Percentiles rank a stretch among this genome's conserved stretches.
Evolutionary conservation across 371 early-diverging fungal species (phyloP).

Genomic region (Mucor saturninus): DNA sequence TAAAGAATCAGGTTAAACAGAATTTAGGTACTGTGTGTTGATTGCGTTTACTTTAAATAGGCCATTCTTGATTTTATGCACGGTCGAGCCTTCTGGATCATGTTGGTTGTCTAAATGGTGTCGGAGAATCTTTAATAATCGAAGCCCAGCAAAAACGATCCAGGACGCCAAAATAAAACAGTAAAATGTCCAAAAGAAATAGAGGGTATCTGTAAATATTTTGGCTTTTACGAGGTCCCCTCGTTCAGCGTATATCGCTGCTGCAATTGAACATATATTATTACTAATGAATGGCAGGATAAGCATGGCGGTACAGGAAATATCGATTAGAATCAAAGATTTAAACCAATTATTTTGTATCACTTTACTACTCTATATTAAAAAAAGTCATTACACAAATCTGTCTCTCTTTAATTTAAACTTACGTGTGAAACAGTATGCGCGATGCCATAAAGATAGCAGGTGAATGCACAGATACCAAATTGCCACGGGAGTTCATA

Average conservation of each 20-base stretch:
- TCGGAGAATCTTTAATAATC: slow-evolving; percentile 16
- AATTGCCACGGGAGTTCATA: slow-evolving; percentile 51
- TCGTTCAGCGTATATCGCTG: slow-evolving; percentile 36
- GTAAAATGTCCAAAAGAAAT: slow-evolving; percentile 39
- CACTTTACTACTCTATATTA: slow-evolving; percentile 33
- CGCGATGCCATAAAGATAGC: slow-evolving; percentile 50
- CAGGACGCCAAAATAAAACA: slow-evolving; percentile 15
- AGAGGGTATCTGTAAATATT: slow-evolving; percentile 32
- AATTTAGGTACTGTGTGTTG: background rate
- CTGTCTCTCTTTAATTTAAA: background rate
- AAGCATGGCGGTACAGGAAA: slow-evolving; percentile 27
- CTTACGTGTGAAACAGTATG: slow-evolving; percentile 44
- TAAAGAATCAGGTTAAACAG: background rate
- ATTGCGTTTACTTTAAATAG: slow-evolving; percentile 14
- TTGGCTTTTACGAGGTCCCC: slow-evolving; percentile 27
- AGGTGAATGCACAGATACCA: slow-evolving; percentile 37
- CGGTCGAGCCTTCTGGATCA: background rate
- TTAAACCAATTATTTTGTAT: slow-evolving; percentile 31
- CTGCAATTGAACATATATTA: slow-evolving; percentile 35
- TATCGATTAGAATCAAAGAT: slow-evolving; percentile 26
- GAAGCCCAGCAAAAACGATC: slow-evolving; percentile 18
- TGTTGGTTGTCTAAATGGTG: slow-evolving; percentile 16
- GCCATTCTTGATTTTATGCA: slow-evolving; percentile 18
- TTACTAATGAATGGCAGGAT: slow-evolving; percentile 41
- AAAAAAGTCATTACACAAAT: background rate